Percentiles rank a stretch among this genome's conserved stretches.
Conservation (phyloP, 2,329 filamentous ascomycete genomes). For the Aureobasidium sp. region DNA sequence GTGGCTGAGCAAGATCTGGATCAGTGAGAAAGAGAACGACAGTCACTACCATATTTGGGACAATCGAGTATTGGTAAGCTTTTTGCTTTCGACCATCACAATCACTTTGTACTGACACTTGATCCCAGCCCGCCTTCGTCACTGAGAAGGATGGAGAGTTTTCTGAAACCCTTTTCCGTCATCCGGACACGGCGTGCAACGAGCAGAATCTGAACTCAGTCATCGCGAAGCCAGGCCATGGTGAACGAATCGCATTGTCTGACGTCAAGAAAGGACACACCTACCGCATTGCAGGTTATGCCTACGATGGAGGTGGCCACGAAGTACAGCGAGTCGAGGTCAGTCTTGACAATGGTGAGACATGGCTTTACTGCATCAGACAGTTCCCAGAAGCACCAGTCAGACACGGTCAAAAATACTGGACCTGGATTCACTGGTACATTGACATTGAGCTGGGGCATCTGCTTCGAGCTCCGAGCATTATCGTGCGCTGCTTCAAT, state of each 20-base stretch:
- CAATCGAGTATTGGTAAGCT: slow-evolving; percentile 37
- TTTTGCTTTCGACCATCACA: too few relatives aligned
- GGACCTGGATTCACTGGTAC: slow-evolving; percentile 50
- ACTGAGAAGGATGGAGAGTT: slow-evolving; percentile 44
- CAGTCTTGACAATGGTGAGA: slow-evolving; percentile 41
- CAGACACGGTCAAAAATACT: slow-evolving; percentile 48
- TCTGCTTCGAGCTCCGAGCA: slow-evolving; percentile 37
- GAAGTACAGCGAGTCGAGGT: slow-evolving; percentile 46
- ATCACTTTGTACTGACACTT: background rate
- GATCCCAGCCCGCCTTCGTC: slow-evolving; percentile 36
- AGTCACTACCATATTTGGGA: slow-evolving; percentile 45
- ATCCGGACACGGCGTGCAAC: slow-evolving; percentile 43
- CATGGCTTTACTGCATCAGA: slow-evolving; percentile 45
- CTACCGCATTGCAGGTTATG: slow-evolving; percentile 43
- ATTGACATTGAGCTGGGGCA: slow-evolving; percentile 42
- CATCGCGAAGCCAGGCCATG: slow-evolving; percentile 41
- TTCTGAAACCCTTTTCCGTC: slow-evolving; percentile 41
- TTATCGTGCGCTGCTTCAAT: slow-evolving; percentile 44
- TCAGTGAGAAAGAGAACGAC: slow-evolving; percentile 36
- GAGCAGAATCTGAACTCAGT: slow-evolving; percentile 46
- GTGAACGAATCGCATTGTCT: slow-evolving; percentile 36
- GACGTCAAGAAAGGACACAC: slow-evolving; percentile 33
- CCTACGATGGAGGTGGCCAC: slow-evolving; percentile 46
- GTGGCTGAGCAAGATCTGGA: slow-evolving; percentile 37
- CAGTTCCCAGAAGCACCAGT: slow-evolving; percentile 44